A percentile compares a stretch with the other conserved stretches of the same genome.
Evolutionary conservation across 108 stramenopile genomes (phyloP).

Genomic region (Nitzschia putrida): DNA sequence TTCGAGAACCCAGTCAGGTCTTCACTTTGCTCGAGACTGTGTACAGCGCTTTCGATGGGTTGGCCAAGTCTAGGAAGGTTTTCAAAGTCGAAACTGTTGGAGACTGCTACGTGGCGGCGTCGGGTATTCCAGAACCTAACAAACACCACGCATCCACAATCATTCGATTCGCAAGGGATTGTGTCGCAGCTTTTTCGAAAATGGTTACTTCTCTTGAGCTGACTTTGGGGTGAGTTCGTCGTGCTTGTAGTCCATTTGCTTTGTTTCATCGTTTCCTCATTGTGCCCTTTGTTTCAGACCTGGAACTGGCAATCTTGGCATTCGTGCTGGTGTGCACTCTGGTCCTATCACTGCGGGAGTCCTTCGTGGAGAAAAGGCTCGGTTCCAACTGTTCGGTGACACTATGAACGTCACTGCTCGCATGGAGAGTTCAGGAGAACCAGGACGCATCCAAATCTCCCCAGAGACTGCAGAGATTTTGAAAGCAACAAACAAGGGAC

Average conservation of each 20-base stretch:
- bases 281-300: background rate
- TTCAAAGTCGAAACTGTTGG: constrained; percentile 44
- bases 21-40: constrained; percentile 14
- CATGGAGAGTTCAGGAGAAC: constrained; percentile 7
- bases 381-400: constrained; percentile 20
- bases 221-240: background rate
- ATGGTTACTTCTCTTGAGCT: background rate
- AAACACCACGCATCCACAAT: constrained; percentile 12
- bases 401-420: constrained; percentile 10
- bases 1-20: constrained; percentile 16
- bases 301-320: constrained; percentile 7
- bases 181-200: background rate
- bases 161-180: constrained; percentile 2
- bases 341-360: constrained; percentile 36
- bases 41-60: background rate
- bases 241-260: background rate
- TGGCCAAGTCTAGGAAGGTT: background rate
- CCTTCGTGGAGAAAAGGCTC: constrained; percentile 5
- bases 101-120: constrained; percentile 15
- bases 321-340: constrained; percentile 8
- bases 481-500: background rate
- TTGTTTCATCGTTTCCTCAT: constrained; percentile 1
- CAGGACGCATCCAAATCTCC: constrained; percentile 8
- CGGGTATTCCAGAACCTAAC: background rate
- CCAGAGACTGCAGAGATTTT: constrained; percentile 6